Base-by-base conservation (phyloP, 1,284 basidiomycete species). In the Microbotryum intermedium region DNA sequence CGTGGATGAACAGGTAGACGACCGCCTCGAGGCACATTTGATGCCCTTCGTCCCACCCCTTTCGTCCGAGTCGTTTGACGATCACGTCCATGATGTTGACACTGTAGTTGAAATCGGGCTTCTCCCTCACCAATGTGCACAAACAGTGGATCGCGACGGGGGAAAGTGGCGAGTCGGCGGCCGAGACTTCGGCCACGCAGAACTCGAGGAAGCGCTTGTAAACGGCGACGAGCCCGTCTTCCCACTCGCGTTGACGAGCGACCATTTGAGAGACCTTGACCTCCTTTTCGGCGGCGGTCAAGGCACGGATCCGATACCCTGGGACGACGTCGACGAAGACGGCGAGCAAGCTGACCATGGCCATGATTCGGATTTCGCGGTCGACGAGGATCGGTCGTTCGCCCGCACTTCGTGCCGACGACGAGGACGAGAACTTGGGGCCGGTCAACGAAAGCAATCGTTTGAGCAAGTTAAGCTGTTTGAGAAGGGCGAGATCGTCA, bases 21-120 rank as follows among this genome's bases (percentile, higher is more conserved):
- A 99, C 75, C 4, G 90, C 83, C 65, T 84, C 79, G 26, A 89
- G 81, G 73, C 94, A 95, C 49, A 86, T 77, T 69, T 90, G 84
- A 50, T 68, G 67, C 16, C 62, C 90, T 74, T 84, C 80, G 75
- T 91, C 87, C 90, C 92, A 95, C 43, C 86, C 83, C 74, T 83
- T 85, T 69, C 84, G 84, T 69, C 91, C 94, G 57, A 99, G 76
- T 20, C 84, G 82, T 54, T 87, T 84, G 21, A 98, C 84, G 52
- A 98, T 79, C 54, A 86, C 85, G 60, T 84, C 85, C 82, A 97
- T 89, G 68, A 99, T 82, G 76, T 98, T 97, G 68, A 84, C 81
- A 53, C 89, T 84, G 76, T 95, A 99, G 78, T 99, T 99, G 82
- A 99, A 99, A 76, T 99, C 93, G 11, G 90, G 88, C 63, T 86